Percentiles rank a stretch among this genome's conserved stretches.
Evolutionary conservation across 441 rosid species (phyloP).

Genomic region (Adansonia grandidieri): DNA sequence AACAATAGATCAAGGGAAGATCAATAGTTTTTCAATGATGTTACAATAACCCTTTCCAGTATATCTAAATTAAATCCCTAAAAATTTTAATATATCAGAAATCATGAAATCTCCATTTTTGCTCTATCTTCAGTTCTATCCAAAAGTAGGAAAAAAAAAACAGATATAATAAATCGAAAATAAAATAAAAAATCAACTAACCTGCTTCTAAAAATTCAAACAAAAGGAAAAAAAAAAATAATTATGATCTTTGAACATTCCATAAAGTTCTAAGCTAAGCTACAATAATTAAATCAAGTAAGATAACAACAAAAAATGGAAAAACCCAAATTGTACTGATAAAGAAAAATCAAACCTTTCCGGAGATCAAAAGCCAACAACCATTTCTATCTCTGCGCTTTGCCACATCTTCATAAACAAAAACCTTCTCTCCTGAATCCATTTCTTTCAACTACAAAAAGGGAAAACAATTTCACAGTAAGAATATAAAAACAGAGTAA

Average conservation of each 20-base stretch:
- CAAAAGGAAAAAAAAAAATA: not conserved
- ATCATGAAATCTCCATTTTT: not conserved
- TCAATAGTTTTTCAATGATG: not conserved
- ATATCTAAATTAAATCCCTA: not conserved
- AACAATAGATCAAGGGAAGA: not conserved
- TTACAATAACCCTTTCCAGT: not conserved
- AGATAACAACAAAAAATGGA: not conserved
- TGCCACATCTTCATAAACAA: slow-evolving; percentile 49
- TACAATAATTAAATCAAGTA: not conserved
- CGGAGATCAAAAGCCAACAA: slow-evolving; percentile 69
- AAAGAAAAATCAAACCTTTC: slow-evolving; percentile 48
- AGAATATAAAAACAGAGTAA: not conserved
- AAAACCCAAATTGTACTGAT: not conserved
- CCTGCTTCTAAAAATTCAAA: no score
- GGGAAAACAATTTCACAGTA: not conserved
- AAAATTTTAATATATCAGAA: not conserved
- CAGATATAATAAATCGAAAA: not conserved
- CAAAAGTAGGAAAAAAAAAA: not conserved
- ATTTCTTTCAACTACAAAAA: slow-evolving; percentile 29
- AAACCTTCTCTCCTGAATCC: slow-evolving; percentile 38
- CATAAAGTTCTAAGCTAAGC: not conserved
- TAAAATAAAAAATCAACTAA: not conserved
- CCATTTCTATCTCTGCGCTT: slow-evolving; percentile 57
- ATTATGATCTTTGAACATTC: not conserved
- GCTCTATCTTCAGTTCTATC: not conserved